These are phyloP conservation scores for Neonectria neomacrospora DNA, from an alignment of 2,329 filamentous ascomycete genomes.

Conservation along the genomic window DNA sequence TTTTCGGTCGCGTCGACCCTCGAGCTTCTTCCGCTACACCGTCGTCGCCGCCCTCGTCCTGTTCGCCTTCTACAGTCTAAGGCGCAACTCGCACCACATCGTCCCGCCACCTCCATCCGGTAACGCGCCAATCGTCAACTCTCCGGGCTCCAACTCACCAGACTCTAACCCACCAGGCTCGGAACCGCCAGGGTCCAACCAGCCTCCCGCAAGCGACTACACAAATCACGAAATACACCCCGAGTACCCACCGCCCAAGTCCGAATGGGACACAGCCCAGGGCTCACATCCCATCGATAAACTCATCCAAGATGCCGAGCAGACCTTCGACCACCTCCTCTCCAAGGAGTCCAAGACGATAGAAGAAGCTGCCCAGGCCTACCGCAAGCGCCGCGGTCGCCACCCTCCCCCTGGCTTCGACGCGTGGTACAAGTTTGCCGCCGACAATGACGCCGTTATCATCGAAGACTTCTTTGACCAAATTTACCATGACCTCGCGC, in stretches of 20 bases:
- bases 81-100: conserved; percentile 1
- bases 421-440: conserved; percentile 68
- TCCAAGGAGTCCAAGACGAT: conserved; percentile 61
- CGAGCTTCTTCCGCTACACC: conserved; percentile 56
- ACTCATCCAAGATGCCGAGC: conserved; percentile 60
- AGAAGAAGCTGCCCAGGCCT: conserved; percentile 65
- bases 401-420: conserved; percentile 73
- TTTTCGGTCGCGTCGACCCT: conserved; percentile 57
- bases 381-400: conserved; percentile 67
- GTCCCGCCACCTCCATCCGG: not conserved
- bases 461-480: conserved; percentile 74
- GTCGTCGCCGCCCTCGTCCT: conserved; percentile 52
- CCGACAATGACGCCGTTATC: conserved; percentile 62
- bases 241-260: conserved; percentile 17
- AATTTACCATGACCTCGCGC: conserved; percentile 69
- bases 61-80: conserved; percentile 46
- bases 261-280: conserved; percentile 11
- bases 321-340: conserved; percentile 52
- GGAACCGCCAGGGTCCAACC: not conserved
- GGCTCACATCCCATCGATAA: conserved; percentile 62
- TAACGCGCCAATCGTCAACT: not conserved
- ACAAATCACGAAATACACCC: conserved; percentile 16
- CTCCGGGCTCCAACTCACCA: not conserved
- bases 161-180: not conserved
- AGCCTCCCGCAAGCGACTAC: not conserved